Evolutionary conservation across 345 rosid species (phyloP), one percentile per base, ranked within the genome.

Genomic region (Euphorbia pulcherrima): DNA sequence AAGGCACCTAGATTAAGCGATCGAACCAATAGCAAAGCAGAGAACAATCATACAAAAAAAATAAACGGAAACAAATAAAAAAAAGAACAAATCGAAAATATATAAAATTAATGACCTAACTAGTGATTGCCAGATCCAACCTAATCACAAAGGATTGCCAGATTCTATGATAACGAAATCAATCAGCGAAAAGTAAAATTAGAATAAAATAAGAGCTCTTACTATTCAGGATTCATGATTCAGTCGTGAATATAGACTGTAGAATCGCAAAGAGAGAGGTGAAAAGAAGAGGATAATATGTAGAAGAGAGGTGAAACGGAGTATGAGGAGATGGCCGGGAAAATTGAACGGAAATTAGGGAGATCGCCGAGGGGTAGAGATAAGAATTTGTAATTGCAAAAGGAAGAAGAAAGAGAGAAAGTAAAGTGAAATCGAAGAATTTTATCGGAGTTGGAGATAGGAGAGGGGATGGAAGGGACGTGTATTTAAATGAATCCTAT

Each of bases 161-260:
- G 13, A 59, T 8, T 12, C 7, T 20, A 17, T 2, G 4, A 3
- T 26, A 23, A 10, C n/a, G 37, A 28, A 21, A 26, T 8, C 2
- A 0, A 27, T 26, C 33, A 20, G 23, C 33, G n/a, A 17, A 33
- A 39, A 59, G n/a, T 35, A n/a, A 11, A 30, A 37, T 24, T 48
- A 21, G 47, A 56, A 16, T 41, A 21, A 62, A 47, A 58, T 40
- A 5, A 21, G 58, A 60, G 69, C n/a, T n/a, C 79, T 86, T 87
- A 93, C 98, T 93, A 93, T 85, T 93, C 98, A 68, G 90, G 88
- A 87, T 87, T 93, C 98, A 93, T 93, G 85, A 52, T 75, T 68
- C 82, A 9, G 76, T 33, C 18, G 72, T 40, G 17, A 6, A 62
- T 33, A 48, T 68, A 70, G 67, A 44, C 71, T 39, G 65, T 37